Percentiles rank a stretch among this genome's conserved stretches.
Conservation (phyloP, 139 green algal genomes). For the Chlamydomonas eustigma region DNA sequence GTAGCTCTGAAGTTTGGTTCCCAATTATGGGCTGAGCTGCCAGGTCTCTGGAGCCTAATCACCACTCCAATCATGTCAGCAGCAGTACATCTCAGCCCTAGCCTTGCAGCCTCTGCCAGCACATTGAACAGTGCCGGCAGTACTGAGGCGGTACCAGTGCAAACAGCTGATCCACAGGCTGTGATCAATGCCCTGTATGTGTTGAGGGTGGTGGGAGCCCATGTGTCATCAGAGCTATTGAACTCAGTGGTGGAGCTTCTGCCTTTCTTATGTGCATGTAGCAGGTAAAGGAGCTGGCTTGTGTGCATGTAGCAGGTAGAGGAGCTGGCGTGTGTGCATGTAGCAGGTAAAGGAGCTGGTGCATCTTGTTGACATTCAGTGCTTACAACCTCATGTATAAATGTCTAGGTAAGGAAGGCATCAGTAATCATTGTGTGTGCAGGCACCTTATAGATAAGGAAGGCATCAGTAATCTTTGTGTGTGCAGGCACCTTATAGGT, state of each 20-base stretch:
- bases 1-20: slow-evolving; percentile 42
- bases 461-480: no score
- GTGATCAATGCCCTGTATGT: slow-evolving; percentile 29
- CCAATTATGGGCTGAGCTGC: slow-evolving; percentile 53
- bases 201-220: slow-evolving; percentile 26
- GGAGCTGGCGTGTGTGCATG: neutral
- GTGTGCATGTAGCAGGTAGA: neutral
- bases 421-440: no score
- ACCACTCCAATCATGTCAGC: slow-evolving; percentile 35
- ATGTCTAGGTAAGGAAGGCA: no score
- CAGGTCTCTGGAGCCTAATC: slow-evolving; percentile 61
- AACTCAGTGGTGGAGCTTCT: slow-evolving; percentile 49
- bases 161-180: slow-evolving; percentile 17
- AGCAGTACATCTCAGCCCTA: neutral
- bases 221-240: slow-evolving; percentile 44
- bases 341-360: no score
- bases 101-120: neutral
- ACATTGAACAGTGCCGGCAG: slow-evolving; percentile 11
- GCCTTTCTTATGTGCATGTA: slow-evolving; percentile 36
- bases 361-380: no score
- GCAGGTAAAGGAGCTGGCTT: neutral
- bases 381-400: no score
- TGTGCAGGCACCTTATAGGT: no score
- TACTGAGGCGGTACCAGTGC: slow-evolving; percentile 4
- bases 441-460: no score